Base-by-base conservation (phyloP, 2,329 filamentous ascomycete species). In the Shiraia sp. region DNA sequence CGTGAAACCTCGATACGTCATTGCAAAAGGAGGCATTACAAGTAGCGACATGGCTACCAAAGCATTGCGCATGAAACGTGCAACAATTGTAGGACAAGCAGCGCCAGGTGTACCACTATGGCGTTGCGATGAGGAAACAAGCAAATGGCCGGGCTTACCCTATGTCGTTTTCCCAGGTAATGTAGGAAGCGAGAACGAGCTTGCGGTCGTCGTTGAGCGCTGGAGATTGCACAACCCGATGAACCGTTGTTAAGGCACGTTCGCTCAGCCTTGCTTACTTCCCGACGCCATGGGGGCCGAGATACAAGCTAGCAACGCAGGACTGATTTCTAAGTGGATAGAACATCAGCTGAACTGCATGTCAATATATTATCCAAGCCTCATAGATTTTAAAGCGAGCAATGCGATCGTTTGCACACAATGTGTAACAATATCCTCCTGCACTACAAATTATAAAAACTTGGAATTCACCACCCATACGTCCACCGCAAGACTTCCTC, bases 151-250 rank as follows among this genome's bases (percentile, higher is more conserved):
- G 0, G 76, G 75, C 1, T 61, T 82, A 9, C 77, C 78, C 1
- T 82, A 79, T 54, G 75, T 82, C 2, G 79, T 82, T 0, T 82
- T 82, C 37, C 80, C 79, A 0, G 79, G 79, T 0, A 82, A 82
- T 59, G 79, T 82, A 8, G 12, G 30, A 19, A 32, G 8, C 19
- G 15, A 16, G 10, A 38, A 45, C 15, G 47, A 45, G 2, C 31
- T 53, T 19, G 46, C 49, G 2, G 38, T 46, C 22, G 44, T 53
- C 3, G 42, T 37, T 17, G 49, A 53, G 14, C 45, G 45, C 22
- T 53, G 49, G 49, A 41, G 46, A 19, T 33, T 45, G 3, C 32
- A 32, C 29, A 50, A 38, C 28, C 36, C 47, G 10, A 45, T 50
- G 31, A 50, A 53, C 25, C 39, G 49, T 3, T 53, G 50, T 19